A percentile compares a stretch with the other conserved stretches of the same genome.
phyloP scores from a whole-genome alignment of 176 grass and related monocot genomes.

The Cenchrus purpureus region DNA sequence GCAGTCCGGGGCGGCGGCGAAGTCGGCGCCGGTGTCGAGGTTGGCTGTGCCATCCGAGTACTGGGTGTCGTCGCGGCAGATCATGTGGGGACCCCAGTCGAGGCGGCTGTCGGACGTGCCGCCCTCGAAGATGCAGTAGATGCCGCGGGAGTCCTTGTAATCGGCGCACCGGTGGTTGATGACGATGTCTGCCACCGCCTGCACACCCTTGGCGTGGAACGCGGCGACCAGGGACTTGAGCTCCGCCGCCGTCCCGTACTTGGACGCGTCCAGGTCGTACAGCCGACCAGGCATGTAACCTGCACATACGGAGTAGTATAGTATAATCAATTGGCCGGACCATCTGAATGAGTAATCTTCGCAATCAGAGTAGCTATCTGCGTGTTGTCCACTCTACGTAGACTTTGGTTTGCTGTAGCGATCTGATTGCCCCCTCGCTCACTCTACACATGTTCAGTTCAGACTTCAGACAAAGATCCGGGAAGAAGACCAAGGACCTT shows the following conservation, averaged over 20 bases:
- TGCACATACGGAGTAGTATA: not conserved
- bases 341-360: not conserved
- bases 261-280: conserved; percentile 61
- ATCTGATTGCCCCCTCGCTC: too few relatives aligned
- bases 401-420: not conserved
- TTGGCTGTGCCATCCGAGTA: conserved; percentile 68
- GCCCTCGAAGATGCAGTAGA: conserved; percentile 76
- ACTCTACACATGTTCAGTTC: not conserved
- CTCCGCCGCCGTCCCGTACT: conserved; percentile 57
- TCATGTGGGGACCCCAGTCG: conserved; percentile 77
- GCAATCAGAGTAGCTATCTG: too few relatives aligned
- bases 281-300: conserved; percentile 73
- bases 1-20: conserved; percentile 29
- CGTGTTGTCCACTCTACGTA: conserved; percentile 1
- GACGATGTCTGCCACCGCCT: conserved; percentile 47
- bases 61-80: conserved; percentile 63
- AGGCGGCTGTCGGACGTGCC: conserved; percentile 62
- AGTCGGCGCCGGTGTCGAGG: conserved; percentile 64
- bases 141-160: conserved; percentile 52
- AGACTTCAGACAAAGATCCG: not conserved
- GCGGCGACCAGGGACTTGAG: conserved; percentile 63
- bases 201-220: conserved; percentile 59
- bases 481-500: conserved; percentile 30
- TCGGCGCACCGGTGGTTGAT: conserved; percentile 67
- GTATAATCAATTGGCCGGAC: too few relatives aligned